phyloP scores from a whole-genome alignment of 169 alveolate genomes.

The Cryptosporidium baileyi region DNA sequence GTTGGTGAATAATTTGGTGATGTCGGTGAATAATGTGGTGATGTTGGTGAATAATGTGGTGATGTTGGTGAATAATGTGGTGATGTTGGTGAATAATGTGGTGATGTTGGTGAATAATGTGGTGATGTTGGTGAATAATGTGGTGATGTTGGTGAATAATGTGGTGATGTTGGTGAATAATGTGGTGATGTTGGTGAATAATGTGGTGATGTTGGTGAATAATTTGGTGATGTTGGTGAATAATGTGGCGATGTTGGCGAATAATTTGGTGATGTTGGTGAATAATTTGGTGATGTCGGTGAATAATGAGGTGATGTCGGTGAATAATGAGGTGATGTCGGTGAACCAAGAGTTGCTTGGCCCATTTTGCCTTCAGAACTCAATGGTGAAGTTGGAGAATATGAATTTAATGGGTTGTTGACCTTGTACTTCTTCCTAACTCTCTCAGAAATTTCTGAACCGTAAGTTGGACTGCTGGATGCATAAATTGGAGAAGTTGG shows the following conservation, averaged over 20 bases:
- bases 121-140: constrained; percentile 86
- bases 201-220: constrained; percentile 76
- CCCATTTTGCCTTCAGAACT: background rate
- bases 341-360: constrained; percentile 28
- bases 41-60: constrained; percentile 82
- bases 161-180: constrained; percentile 88
- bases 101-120: constrained; percentile 87
- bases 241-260: constrained; percentile 90
- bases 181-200: constrained; percentile 86
- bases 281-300: constrained; percentile 86
- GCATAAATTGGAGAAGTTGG: constrained; percentile 69
- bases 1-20: constrained; percentile 86
- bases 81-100: constrained; percentile 85
- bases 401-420: background rate
- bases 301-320: constrained; percentile 78
- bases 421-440: constrained; percentile 39
- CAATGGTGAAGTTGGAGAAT: constrained; percentile 38
- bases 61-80: constrained; percentile 85
- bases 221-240: constrained; percentile 86
- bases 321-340: constrained; percentile 75
- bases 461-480: constrained; percentile 42
- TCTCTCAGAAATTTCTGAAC: constrained; percentile 36
- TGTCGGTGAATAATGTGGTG: constrained; percentile 75
- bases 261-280: constrained; percentile 89
- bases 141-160: constrained; percentile 91